These are phyloP conservation scores for Seminavis robusta DNA, from an alignment of 108 stramenopile genomes.

Conservation along the genomic window DNA sequence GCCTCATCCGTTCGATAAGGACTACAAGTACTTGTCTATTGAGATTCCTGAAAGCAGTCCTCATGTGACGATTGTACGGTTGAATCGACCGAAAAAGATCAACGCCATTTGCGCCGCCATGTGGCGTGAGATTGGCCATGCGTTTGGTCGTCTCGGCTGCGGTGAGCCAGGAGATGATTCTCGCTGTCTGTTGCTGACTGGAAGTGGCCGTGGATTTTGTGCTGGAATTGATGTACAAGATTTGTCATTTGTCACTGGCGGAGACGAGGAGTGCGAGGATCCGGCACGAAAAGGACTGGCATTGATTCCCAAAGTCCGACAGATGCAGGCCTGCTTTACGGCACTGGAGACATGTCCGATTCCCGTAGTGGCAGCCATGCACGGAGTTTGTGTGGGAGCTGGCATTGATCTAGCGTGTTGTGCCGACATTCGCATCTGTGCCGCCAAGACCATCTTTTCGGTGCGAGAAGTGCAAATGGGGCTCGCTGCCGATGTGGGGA, in stretches of 20 bases:
- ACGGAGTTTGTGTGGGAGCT: constrained; percentile 76
- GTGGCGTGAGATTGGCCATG: constrained; percentile 76
- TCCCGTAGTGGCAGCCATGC: constrained; percentile 73
- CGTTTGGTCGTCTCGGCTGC: constrained; percentile 37
- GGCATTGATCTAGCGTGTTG: constrained; percentile 64
- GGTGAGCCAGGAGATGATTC: constrained; percentile 50
- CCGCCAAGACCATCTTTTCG: constrained; percentile 48
- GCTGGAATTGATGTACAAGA: constrained; percentile 74
- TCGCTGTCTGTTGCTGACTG: constrained; percentile 58
- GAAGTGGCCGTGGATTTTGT: constrained; percentile 60
- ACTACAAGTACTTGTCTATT: no score
- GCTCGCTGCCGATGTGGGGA: constrained; percentile 79
- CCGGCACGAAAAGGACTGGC: constrained; percentile 54
- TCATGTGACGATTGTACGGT: constrained; percentile 38
- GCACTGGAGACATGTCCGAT: constrained; percentile 73
- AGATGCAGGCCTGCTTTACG: constrained; percentile 75
- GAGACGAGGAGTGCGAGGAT: constrained; percentile 15
- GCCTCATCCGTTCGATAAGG: no score
- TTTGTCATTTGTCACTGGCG: constrained; percentile 34
- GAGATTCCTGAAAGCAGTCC: constrained; percentile 8
- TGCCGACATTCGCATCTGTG: constrained; percentile 65
- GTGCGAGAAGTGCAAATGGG: constrained; percentile 68
- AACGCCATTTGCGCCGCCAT: constrained; percentile 66
- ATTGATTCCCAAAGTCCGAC: constrained; percentile 57
- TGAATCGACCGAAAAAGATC: constrained; percentile 59